Conservation (phyloP, 2,329 filamentous ascomycete species). For the Colletotrichum brevisporum region DNA sequence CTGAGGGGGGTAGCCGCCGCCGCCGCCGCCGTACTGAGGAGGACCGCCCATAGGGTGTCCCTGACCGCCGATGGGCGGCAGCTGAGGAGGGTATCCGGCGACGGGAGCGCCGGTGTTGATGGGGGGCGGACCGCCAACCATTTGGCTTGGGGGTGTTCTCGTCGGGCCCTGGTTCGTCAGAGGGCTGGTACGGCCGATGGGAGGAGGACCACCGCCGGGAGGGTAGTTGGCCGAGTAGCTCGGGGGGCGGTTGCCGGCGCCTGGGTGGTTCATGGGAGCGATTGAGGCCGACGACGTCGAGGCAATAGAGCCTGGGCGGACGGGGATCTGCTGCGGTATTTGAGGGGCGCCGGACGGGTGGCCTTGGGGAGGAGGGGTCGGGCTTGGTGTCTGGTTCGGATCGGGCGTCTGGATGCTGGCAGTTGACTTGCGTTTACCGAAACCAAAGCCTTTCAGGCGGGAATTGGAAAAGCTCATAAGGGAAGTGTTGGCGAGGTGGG, state of each 20-base stretch:
- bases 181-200: conserved; percentile 68
- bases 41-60: conserved; percentile 55
- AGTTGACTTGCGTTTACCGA: conserved; percentile 83
- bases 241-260: conserved; percentile 72
- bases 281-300: conserved; percentile 62
- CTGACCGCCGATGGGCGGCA: conserved; percentile 53
- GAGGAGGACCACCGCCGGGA: conserved; percentile 59
- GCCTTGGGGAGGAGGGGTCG: conserved; percentile 51
- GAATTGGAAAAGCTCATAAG: conserved; percentile 84
- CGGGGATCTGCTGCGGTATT: conserved; percentile 65
- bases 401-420: conserved; percentile 70
- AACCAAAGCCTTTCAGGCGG: conserved; percentile 84
- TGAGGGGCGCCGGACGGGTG: conserved; percentile 53
- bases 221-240: conserved; percentile 74
- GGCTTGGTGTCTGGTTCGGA: conserved; percentile 50
- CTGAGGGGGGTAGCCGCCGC: conserved; percentile 62
- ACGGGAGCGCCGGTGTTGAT: conserved; percentile 76
- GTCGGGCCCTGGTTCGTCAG: conserved; percentile 62
- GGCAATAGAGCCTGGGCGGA: conserved; percentile 56
- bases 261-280: conserved; percentile 74
- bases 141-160: conserved; percentile 71
- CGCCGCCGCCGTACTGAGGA: conserved; percentile 61
- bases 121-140: conserved; percentile 75
- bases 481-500: conserved; percentile 49
- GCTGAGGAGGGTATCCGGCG: conserved; percentile 72